Evolutionary conservation across 495 filamentous ascomycete species (phyloP), one percentile per base, ranked within the genome.

Genomic region (Aspergillus cristatus): DNA sequence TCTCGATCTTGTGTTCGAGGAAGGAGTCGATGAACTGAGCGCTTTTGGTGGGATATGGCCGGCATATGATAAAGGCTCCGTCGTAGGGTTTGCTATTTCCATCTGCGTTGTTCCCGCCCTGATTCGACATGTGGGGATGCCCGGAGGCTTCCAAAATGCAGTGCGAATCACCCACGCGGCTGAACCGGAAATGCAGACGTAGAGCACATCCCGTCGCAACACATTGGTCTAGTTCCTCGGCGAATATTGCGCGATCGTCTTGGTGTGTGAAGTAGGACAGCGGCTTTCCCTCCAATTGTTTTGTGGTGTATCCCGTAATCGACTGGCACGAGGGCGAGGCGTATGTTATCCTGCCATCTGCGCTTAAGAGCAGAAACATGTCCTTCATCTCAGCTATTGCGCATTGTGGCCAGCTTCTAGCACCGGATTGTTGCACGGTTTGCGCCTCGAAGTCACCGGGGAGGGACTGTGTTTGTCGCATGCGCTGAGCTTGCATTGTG

Each of bases 1-100:
- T 96, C 57, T 97, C 91, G 34, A 97, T 88, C 58, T 96, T 96
- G 62, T 96, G 90, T 58, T 98, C 91, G 11, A 98, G 68, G 44
- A 95, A 96, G 1, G 90, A 93, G 58, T 98, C 88, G 34, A 98
- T 62, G 6, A 95, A 67, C 7, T 74, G 77, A 0, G 86, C 78
- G 51, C 87, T 91, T 55, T 82, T 86, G 33, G 82, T 91, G 6
- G 87, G 88, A 57, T 96, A 94, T 7, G 87, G 91, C 14, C 91
- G 74, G 16, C 86, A 79, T 77, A 94, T 85, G 67, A 98, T 84
- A 59, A 97, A 95, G 52, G 95, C 82, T 13, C 90, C 89, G 43
- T 82, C 76, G 60, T 90, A 95, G 46, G 79, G 18, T 22, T 32
- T 14, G 15, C 7, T 12, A 13, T 16, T 33, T 10, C 28, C 8